A percentile compares a stretch with the other conserved stretches of the same genome.
Evolutionary conservation across 2,329 filamentous ascomycete genomes (phyloP).

Genomic region (Ophiosphaerella korrae): DNA sequence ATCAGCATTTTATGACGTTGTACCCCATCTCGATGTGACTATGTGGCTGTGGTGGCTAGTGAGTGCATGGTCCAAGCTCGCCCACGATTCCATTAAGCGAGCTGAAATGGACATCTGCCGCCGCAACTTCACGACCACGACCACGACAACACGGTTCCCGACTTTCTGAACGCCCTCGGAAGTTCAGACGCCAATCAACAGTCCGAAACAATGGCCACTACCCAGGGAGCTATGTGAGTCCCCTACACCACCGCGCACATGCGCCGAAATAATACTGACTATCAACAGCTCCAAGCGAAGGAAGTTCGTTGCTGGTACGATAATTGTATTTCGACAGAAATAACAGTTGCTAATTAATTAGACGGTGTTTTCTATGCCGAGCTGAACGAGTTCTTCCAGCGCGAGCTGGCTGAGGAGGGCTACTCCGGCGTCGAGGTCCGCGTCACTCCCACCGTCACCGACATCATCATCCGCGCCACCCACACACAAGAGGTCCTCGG

Average conservation of each 20-base stretch:
- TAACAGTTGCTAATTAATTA: conserved; percentile 10
- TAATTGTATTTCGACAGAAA: conserved; percentile 17
- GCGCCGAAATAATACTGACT: conserved; percentile 29
- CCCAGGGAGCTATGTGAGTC: conserved; percentile 50
- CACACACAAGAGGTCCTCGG: conserved; percentile 99
- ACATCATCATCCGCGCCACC: conserved; percentile 99
- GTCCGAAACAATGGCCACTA: conserved; percentile 49
- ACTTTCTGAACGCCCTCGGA: conserved; percentile 42
- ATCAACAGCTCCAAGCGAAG: conserved; percentile 78
- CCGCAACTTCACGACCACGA: conserved; percentile 28
- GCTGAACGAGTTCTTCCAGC: conserved; percentile 99
- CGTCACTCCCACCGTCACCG: conserved; percentile 99
- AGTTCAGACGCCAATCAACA: conserved; percentile 44
- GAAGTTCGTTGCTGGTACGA: conserved; percentile 63
- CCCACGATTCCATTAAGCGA: conserved; percentile 23
- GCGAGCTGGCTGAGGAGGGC: conserved; percentile 99
- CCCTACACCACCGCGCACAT: neutral
- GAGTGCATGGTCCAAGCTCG: conserved; percentile 10
- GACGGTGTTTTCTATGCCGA: conserved; percentile 99
- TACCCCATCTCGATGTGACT: neutral
- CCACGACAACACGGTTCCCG: conserved; percentile 38
- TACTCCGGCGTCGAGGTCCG: conserved; percentile 99
- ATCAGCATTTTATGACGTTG: too few relatives aligned
- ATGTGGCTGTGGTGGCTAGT: conserved; percentile 4
- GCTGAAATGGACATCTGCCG: conserved; percentile 10